Conservation (phyloP, 2,329 filamentous ascomycete species). For the Cercospora citrullina region DNA sequence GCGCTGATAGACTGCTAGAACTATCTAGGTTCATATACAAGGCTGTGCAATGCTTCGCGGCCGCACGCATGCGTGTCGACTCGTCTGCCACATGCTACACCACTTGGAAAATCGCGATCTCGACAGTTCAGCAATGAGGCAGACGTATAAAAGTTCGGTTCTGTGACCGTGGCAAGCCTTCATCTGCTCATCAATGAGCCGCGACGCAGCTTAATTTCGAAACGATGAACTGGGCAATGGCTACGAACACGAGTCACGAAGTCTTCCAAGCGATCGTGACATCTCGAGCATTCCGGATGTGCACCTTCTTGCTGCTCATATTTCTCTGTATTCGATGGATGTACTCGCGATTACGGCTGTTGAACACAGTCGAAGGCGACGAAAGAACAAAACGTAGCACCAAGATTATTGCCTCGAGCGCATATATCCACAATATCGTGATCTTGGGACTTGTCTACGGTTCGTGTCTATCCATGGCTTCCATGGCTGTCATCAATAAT, state of each 20-base stretch:
- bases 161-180: background rate
- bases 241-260: background rate
- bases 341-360: background rate
- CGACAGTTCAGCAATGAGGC: background rate
- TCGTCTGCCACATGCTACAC: background rate
- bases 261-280: background rate
- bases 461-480: background rate
- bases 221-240: background rate
- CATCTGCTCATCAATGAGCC: background rate
- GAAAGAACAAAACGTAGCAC: background rate
- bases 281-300: background rate
- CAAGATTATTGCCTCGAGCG: background rate
- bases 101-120: background rate
- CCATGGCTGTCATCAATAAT: background rate
- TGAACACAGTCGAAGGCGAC: background rate
- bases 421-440: background rate
- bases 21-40: background rate
- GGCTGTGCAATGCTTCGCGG: background rate
- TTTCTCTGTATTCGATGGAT: background rate
- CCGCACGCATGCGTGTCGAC: background rate
- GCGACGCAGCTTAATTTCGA: background rate
- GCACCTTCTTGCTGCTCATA: background rate
- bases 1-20: background rate
- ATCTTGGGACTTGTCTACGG: background rate
- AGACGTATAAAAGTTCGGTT: background rate